Evolutionary conservation across 768 basidiomycete genomes (phyloP).

Genomic region (Lentinus tigrinus): DNA sequence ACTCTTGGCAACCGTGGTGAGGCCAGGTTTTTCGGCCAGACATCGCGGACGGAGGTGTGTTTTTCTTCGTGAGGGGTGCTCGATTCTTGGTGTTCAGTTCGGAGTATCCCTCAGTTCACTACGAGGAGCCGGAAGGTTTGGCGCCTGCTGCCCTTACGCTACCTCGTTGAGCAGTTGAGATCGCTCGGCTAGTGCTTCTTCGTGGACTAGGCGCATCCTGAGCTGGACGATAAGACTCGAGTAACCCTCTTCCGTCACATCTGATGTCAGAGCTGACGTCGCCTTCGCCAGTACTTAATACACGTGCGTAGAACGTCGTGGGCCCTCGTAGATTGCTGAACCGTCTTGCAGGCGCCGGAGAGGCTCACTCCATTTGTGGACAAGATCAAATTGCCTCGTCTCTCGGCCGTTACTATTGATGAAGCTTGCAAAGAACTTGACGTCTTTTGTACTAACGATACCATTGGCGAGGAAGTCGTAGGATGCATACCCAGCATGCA

Average conservation of each 20-base stretch:
- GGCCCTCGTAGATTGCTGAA: neutral
- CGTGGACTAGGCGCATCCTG: too few species aligned
- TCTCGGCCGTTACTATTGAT: slow-evolving; percentile 36
- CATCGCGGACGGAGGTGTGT: slow-evolving; percentile 65
- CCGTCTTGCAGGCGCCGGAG: slow-evolving; percentile 26
- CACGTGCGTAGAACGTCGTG: slow-evolving; percentile 34
- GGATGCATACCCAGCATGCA: slow-evolving; percentile 49
- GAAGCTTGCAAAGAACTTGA: slow-evolving; percentile 32
- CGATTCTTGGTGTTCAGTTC: too few species aligned
- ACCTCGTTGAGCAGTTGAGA: too few species aligned
- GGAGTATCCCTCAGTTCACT: too few species aligned
- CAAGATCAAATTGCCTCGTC: slow-evolving; percentile 33
- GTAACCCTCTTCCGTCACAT: too few species aligned
- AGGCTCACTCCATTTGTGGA: slow-evolving; percentile 15
- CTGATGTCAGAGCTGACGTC: neutral
- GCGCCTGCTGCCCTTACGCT: too few species aligned
- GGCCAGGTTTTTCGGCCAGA: slow-evolving; percentile 58
- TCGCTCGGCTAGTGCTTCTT: too few species aligned
- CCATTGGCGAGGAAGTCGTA: slow-evolving; percentile 41
- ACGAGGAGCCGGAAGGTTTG: too few species aligned
- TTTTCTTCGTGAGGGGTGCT: fast-evolving
- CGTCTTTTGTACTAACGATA: slow-evolving; percentile 26
- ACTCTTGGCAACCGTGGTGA: slow-evolving; percentile 53
- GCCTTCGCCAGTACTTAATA: slow-evolving; percentile 53
- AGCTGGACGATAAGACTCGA: too few species aligned